Conservation (phyloP, 1,284 basidiomycete genomes). For the Ganoderma sp. region DNA sequence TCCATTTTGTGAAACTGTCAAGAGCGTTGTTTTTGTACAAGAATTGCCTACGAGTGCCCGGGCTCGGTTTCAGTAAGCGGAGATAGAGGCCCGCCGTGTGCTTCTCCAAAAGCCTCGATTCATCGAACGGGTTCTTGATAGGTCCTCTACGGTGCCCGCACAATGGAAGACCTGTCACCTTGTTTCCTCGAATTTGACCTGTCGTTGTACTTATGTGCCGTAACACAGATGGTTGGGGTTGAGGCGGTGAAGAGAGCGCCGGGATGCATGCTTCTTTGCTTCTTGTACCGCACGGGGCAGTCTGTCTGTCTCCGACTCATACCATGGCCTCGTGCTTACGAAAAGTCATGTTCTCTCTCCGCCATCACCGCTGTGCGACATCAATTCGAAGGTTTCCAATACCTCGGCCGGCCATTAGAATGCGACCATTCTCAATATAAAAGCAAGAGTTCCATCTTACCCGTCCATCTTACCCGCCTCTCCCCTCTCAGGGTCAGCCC, state of each 20-base stretch:
- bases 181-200: not conserved
- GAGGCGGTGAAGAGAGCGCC: not conserved
- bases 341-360: not conserved
- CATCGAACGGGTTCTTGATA: not conserved
- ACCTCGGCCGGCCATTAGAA: not conserved
- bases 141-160: not conserved
- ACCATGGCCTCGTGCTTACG: conserved; percentile 1
- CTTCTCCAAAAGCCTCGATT: not conserved
- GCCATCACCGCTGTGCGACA: not conserved
- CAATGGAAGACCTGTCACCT: not conserved
- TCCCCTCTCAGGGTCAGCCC: not conserved
- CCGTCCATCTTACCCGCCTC: conserved; percentile 2
- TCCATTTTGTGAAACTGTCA: not conserved
- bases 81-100: not conserved
- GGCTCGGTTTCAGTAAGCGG: not conserved
- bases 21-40: not conserved
- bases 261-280: not conserved
- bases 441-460: not conserved
- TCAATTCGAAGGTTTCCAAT: not conserved
- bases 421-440: not conserved
- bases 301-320: not conserved
- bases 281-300: not conserved
- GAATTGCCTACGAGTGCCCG: not conserved
- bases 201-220: not conserved
- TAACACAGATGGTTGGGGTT: not conserved